Evolutionary conservation across 768 basidiomycete genomes (phyloP).

Genomic region (Mycena latifolia): DNA sequence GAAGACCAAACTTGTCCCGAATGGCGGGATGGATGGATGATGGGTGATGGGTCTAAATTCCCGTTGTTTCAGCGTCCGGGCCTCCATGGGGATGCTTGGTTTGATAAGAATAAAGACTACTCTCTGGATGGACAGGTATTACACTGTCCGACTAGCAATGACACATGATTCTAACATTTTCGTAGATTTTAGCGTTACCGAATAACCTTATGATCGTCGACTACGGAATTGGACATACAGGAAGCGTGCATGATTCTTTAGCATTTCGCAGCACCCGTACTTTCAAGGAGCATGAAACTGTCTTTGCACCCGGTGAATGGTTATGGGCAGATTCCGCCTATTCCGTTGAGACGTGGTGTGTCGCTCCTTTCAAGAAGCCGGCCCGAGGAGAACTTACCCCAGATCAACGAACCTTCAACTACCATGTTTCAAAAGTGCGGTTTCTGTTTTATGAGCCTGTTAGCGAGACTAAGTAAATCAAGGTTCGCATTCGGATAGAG

Average conservation of each 20-base stretch:
- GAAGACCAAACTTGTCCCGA: constrained; percentile 23
- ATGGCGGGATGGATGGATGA: constrained; percentile 43
- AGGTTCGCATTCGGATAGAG: constrained; percentile 3
- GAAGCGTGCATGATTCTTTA: constrained; percentile 43
- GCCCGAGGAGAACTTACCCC: constrained; percentile 24
- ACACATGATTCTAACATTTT: too few species aligned
- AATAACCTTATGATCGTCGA: constrained; percentile 38
- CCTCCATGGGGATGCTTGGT: constrained; percentile 39
- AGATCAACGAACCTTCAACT: constrained; percentile 40
- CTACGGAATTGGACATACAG: constrained; percentile 40
- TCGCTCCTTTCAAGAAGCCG: constrained; percentile 43
- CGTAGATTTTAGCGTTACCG: constrained; percentile 29
- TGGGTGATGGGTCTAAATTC: constrained; percentile 42
- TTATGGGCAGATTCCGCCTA: constrained; percentile 51
- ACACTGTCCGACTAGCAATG: too few species aligned
- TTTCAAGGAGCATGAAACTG: constrained; percentile 27
- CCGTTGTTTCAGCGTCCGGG: constrained; percentile 40
- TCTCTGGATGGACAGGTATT: constrained; percentile 36
- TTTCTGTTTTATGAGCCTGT: neutral
- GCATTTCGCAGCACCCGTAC: constrained; percentile 38
- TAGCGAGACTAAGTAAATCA: too few species aligned
- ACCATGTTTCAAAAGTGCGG: constrained; percentile 38
- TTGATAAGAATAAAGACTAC: constrained; percentile 38
- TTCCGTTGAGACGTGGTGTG: constrained; percentile 40
- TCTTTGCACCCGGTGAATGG: constrained; percentile 41